Conservation (phyloP, 1,284 basidiomycete genomes). For the Cutaneotrichosporon dermatis region DNA sequence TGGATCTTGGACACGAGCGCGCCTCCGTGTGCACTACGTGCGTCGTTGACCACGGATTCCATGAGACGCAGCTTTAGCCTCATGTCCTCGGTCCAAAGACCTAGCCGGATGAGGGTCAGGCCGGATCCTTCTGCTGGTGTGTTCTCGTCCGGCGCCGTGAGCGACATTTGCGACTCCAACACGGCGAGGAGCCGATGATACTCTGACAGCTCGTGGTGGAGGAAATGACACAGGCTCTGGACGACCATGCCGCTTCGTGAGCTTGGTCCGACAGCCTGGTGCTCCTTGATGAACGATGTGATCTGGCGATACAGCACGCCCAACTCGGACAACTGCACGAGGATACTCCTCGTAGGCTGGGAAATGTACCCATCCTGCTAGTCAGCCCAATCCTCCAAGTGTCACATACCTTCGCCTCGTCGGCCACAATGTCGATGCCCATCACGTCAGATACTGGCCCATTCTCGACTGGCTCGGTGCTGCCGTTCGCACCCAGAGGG, state of each 20-base stretch:
- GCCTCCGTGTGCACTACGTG: conserved; percentile 74
- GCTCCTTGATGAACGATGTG: conserved; percentile 63
- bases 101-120: conserved; percentile 77
- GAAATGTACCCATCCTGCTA: conserved; percentile 60
- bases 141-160: conserved; percentile 7
- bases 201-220: conserved; percentile 85
- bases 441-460: conserved; percentile 21
- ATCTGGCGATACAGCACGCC: conserved; percentile 85
- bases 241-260: conserved; percentile 67
- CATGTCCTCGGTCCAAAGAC: conserved; percentile 94
- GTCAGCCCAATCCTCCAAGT: background rate
- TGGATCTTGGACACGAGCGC: conserved; percentile 93
- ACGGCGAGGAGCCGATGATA: conserved; percentile 91
- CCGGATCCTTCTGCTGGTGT: conserved; percentile 56
- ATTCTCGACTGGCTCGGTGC: background rate
- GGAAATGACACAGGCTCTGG: conserved; percentile 90
- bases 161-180: conserved; percentile 81
- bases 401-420: conserved; percentile 42
- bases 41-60: conserved; percentile 90
- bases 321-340: conserved; percentile 87
- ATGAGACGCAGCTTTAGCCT: conserved; percentile 91
- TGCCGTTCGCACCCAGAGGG: conserved; percentile 21
- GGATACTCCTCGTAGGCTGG: conserved; percentile 66
- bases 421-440: conserved; percentile 42
- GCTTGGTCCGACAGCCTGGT: conserved; percentile 56